Base-by-base conservation (phyloP, 768 basidiomycete genomes). In the Phanerodontia chrysosporium region DNA sequence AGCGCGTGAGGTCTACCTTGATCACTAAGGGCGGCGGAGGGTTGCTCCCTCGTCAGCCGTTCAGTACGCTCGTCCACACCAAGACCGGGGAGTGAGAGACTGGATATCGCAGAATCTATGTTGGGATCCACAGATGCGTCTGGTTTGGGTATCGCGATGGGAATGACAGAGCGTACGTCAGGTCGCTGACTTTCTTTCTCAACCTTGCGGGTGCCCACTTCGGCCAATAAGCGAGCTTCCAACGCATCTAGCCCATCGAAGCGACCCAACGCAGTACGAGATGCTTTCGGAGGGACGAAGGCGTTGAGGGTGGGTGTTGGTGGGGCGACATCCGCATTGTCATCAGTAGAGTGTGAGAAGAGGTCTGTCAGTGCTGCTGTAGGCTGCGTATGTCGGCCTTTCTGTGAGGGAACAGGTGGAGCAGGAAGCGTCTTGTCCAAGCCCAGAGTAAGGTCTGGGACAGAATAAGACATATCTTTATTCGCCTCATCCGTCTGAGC, bases 171-270 rank as follows among this genome's bases (percentile, higher is more conserved):
- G 45, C 76, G 70, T 8, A 76, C 73, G 42, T 78, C 74, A 0
- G 75, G 72, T 12, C 68, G 66, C 44, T 63, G 58, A 27, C 68
- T 64, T 2, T 55, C 45, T 18, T 57, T 61, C n/a, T 75, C 72
- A 0, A 69, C 61, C 65, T 73, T 77, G 51, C 84, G 78, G 21
- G 89, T 91, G 27, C 90, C 90, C 7, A 92, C 89, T 65, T 91
- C 84, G 0, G 82, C 84, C 0, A 87, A 71, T 3, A 92, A 73
- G 53, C 84, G 76, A 49, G 82, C 76, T 67, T 92, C 90, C 8
- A 92, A 73, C 2, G 85, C 89, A 62, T 92, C 89, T 2, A 92
- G 72, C 10, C 51, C 59, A 7, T 45, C 54, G 4, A 58, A 53
- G 4, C 58, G 48, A 3, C 63, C 57, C 51, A 60, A 29, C 25